Evolutionary conservation across 441 rosid species (phyloP).

Genomic region (Populus hybrid): DNA sequence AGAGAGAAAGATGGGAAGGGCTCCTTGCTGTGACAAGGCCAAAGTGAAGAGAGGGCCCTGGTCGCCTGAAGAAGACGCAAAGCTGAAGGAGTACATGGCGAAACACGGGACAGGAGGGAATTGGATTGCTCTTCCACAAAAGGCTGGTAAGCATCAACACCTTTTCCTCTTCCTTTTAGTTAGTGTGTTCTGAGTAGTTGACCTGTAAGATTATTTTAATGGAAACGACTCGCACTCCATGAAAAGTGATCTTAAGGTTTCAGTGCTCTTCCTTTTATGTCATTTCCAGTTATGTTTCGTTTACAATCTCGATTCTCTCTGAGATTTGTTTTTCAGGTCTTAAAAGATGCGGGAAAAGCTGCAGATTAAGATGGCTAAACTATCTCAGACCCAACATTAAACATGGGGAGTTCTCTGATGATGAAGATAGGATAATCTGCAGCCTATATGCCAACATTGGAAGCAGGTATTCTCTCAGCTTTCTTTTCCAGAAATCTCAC

Average conservation of each 20-base stretch:
- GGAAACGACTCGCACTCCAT: background rate
- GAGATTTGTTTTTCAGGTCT: conserved; percentile 43
- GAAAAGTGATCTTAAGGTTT: conserved; percentile 15
- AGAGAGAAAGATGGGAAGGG: conserved; percentile 62
- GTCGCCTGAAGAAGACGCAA: conserved; percentile 88
- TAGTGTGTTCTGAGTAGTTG: background rate
- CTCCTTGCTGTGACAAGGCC: conserved; percentile 91
- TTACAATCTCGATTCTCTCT: conserved; percentile 2
- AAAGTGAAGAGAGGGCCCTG: conserved; percentile 84
- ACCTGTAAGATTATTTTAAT: background rate
- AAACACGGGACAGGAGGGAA: conserved; percentile 63
- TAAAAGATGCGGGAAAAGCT: conserved; percentile 89
- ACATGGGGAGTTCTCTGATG: conserved; percentile 87
- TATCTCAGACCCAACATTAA: conserved; percentile 87
- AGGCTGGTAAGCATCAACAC: conserved; percentile 43
- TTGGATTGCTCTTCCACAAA: conserved; percentile 25
- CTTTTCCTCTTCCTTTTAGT: background rate
- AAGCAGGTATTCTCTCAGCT: conserved; percentile 53
- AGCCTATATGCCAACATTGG: conserved; percentile 76
- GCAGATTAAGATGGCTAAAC: conserved; percentile 92
- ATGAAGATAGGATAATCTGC: conserved; percentile 78
- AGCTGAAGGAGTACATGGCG: conserved; percentile 57
- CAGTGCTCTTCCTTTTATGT: background rate
- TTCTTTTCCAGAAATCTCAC: background rate
- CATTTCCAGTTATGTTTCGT: background rate